These are phyloP conservation scores for Arctostaphylos glauca DNA, from an alignment of 148 eudicot genomes.

Conservation along the genomic window DNA sequence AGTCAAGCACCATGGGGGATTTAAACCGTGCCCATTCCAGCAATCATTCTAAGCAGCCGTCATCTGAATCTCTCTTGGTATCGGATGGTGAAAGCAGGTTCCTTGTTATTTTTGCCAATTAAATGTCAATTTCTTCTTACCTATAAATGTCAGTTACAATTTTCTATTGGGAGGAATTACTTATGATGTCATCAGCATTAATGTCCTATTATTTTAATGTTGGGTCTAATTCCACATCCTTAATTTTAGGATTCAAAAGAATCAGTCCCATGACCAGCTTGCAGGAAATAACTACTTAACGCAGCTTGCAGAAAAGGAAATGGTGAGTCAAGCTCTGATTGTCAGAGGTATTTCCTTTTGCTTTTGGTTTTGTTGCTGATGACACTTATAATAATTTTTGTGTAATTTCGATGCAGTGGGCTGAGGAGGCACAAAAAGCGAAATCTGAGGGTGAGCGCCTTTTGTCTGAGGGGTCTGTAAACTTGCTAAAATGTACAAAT, in stretches of 20 bases:
- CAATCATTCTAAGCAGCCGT: constrained; percentile 27
- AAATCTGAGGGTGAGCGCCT: constrained; percentile 51
- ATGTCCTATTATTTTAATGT: background rate
- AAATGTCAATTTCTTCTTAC: background rate
- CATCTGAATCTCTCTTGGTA: constrained; percentile 33
- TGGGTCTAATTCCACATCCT: background rate
- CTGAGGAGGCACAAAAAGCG: constrained; percentile 39
- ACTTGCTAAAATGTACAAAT: background rate
- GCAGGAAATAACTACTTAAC: constrained; percentile 34
- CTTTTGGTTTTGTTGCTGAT: constrained; percentile 11
- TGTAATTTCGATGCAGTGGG: constrained; percentile 38
- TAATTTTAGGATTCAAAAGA: constrained; percentile 53
- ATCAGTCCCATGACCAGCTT: constrained; percentile 34
- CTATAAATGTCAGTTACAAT: background rate
- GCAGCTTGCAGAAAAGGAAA: constrained; percentile 41
- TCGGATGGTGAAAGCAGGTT: constrained; percentile 56
- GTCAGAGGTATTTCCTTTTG: background rate
- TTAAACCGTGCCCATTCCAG: constrained; percentile 34
- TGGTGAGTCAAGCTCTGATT: constrained; percentile 30
- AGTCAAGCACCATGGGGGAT: constrained; percentile 31
- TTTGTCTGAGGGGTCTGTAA: background rate
- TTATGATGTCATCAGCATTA: background rate
- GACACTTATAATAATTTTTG: background rate
- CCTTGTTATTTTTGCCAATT: background rate
- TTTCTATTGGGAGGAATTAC: background rate